Conservation (phyloP, 1,139 yeast genomes). For the Geotrichum carabidarum region DNA sequence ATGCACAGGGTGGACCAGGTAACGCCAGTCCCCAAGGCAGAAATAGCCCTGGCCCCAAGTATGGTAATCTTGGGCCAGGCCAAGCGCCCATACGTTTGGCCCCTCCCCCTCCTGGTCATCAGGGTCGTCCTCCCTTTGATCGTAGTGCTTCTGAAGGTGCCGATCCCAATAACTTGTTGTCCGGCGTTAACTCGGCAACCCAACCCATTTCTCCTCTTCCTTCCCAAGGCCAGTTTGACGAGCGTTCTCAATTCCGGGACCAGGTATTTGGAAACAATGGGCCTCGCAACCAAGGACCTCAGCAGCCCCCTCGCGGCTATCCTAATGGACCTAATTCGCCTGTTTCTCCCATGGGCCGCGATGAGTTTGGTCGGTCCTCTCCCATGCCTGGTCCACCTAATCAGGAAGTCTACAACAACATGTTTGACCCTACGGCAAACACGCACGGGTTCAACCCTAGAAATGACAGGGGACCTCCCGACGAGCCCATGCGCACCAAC, state of each 20-base stretch:
- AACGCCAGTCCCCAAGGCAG: not conserved
- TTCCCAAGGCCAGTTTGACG: not conserved
- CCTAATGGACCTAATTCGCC: slow-evolving; percentile 32
- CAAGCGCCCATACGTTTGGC: not conserved
- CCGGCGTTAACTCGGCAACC: slow-evolving; percentile 1
- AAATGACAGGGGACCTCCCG: not conserved
- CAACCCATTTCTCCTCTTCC: slow-evolving; percentile 1
- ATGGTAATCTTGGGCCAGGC: not conserved
- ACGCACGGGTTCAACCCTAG: slow-evolving; percentile 55
- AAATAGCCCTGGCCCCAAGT: not conserved
- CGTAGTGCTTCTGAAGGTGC: slow-evolving; percentile 4
- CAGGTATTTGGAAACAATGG: not conserved
- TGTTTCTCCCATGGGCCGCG: not conserved
- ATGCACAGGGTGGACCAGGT: not conserved
- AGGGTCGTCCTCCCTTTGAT: not conserved
- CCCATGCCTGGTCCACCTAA: slow-evolving; percentile 59
- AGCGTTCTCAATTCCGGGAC: not conserved
- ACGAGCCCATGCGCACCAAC: slow-evolving; percentile 1
- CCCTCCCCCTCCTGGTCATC: not conserved
- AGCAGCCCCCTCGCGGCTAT: not conserved
- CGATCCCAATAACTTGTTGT: slow-evolving; percentile 1
- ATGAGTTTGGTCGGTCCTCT: not conserved
- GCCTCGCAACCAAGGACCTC: not conserved
- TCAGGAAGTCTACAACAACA: slow-evolving; percentile 32
- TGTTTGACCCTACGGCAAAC: slow-evolving; percentile 28